A percentile compares a stretch with the other conserved stretches of the same genome.
Conservation (phyloP, 2,329 filamentous ascomycete genomes). For the Fusarium musae region DNA sequence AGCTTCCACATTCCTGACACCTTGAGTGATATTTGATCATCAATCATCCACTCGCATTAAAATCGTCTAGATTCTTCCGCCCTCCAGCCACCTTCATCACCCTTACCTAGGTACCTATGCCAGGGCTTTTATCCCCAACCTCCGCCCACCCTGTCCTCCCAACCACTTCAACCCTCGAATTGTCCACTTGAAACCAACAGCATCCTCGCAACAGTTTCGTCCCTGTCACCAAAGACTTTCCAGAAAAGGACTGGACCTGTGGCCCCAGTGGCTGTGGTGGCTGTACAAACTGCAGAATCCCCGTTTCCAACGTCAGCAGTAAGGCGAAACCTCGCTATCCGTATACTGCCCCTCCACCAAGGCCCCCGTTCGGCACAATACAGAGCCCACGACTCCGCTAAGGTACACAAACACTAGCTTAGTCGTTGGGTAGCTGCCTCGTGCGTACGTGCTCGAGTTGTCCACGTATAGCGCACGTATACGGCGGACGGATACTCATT, state of each 20-base stretch:
- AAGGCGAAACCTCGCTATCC: slow-evolving; percentile 20
- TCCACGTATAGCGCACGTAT: slow-evolving; percentile 41
- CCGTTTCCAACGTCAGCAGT: slow-evolving; percentile 33
- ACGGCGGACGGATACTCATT: slow-evolving; percentile 22
- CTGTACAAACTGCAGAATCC: slow-evolving; percentile 12
- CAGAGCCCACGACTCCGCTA: slow-evolving; percentile 27
- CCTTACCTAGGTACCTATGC: slow-evolving; percentile 1
- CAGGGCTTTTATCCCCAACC: slow-evolving; percentile 29
- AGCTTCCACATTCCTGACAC: slow-evolving; percentile 17
- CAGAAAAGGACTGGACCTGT: slow-evolving; percentile 23
- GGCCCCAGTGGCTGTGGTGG: slow-evolving; percentile 33
- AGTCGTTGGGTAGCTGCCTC: slow-evolving; percentile 37
- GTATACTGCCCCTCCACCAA: slow-evolving; percentile 28
- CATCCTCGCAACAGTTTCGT: slow-evolving; percentile 26
- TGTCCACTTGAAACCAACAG: slow-evolving; percentile 29
- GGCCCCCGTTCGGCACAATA: slow-evolving; percentile 32
- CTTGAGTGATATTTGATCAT: slow-evolving; percentile 12
- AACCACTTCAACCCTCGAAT: slow-evolving; percentile 26
- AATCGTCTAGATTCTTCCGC: slow-evolving; percentile 8
- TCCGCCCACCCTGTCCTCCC: slow-evolving; percentile 17
- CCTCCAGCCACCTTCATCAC: slow-evolving; percentile 32
- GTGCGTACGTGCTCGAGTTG: slow-evolving; percentile 21
- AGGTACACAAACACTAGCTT: slow-evolving; percentile 37
- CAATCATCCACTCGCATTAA: not conserved
- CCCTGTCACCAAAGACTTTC: slow-evolving; percentile 2